These are phyloP conservation scores for Gracilaria domingensis DNA, from an alignment of 23 red algal species.

Conservation along the genomic window DNA sequence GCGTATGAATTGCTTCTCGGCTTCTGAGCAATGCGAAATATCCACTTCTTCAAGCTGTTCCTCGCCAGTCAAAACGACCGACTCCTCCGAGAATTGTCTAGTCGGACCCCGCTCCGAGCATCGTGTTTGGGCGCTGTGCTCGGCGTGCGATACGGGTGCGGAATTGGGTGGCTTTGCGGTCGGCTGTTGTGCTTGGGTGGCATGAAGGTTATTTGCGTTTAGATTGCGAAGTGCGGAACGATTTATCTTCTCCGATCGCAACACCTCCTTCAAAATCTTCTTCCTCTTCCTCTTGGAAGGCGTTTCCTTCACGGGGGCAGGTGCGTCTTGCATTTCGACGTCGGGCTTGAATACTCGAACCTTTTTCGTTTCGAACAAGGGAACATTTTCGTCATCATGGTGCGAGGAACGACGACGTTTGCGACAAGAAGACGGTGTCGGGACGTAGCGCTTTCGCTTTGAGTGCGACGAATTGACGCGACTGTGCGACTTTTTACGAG, in stretches of 20 bases:
- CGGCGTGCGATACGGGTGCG: background rate
- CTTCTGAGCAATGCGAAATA: constrained; percentile 17
- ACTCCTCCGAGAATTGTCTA: too few species aligned
- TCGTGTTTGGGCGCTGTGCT: background rate
- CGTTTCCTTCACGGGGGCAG: background rate
- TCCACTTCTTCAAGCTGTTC: constrained; percentile 20
- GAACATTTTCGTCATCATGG: background rate
- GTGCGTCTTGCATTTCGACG: background rate
- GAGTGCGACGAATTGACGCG: too few species aligned
- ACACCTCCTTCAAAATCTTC: background rate
- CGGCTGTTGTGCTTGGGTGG: background rate
- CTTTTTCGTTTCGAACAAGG: background rate
- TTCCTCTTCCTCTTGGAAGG: background rate
- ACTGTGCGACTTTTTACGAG: too few species aligned
- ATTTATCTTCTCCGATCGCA: constrained; percentile 6
- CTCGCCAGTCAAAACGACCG: constrained; percentile 4
- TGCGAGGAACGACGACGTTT: background rate
- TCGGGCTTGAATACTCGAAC: constrained; percentile 6
- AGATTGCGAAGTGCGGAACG: constrained; percentile 3
- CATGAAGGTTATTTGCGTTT: background rate
- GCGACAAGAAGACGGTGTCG: background rate
- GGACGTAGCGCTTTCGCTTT: background rate
- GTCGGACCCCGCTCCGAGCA: background rate
- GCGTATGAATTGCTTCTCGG: background rate
- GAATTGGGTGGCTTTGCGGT: too few species aligned